Conservation (phyloP, 1,139 yeast genomes). For the Saccharomyces pastorianus region DNA sequence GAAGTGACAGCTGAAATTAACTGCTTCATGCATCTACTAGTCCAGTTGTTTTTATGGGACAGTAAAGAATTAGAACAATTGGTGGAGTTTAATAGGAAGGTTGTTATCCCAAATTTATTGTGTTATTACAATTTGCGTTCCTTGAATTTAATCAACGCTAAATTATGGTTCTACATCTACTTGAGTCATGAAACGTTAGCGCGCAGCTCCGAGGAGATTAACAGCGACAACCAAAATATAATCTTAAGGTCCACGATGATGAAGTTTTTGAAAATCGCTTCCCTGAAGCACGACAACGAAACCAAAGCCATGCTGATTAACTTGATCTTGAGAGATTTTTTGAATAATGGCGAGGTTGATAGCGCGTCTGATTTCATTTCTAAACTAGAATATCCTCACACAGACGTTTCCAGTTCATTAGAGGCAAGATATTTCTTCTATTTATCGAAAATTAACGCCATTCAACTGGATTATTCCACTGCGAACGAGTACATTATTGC, state of each 20-base stretch:
- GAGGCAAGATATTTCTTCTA: slow-evolving; percentile 90
- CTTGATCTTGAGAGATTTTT: slow-evolving; percentile 69
- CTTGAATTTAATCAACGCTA: slow-evolving; percentile 79
- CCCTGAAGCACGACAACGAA: slow-evolving; percentile 86
- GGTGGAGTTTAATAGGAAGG: slow-evolving; percentile 41
- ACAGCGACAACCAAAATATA: slow-evolving; percentile 34
- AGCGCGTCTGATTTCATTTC: slow-evolving; percentile 87
- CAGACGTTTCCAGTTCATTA: slow-evolving; percentile 68
- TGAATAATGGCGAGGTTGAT: slow-evolving; percentile 69
- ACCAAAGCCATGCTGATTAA: slow-evolving; percentile 85
- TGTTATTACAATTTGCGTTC: slow-evolving; percentile 69
- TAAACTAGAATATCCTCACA: slow-evolving; percentile 72
- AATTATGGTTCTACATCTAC: slow-evolving; percentile 85
- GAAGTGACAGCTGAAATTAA: slow-evolving; percentile 68
- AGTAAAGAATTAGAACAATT: slow-evolving; percentile 42
- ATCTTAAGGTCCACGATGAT: slow-evolving; percentile 62
- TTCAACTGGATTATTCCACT: slow-evolving; percentile 84
- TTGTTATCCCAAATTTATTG: slow-evolving; percentile 47
- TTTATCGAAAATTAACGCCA: slow-evolving; percentile 79
- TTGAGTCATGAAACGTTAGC: slow-evolving; percentile 62
- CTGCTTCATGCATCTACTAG: slow-evolving; percentile 67
- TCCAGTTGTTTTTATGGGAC: slow-evolving; percentile 72
- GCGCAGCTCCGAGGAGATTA: slow-evolving; percentile 14
- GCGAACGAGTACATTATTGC: slow-evolving; percentile 88
- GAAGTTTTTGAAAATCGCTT: slow-evolving; percentile 74